Evolutionary conservation across 805 yeast genomes (phyloP).

Genomic region (Candida easanensis): DNA sequence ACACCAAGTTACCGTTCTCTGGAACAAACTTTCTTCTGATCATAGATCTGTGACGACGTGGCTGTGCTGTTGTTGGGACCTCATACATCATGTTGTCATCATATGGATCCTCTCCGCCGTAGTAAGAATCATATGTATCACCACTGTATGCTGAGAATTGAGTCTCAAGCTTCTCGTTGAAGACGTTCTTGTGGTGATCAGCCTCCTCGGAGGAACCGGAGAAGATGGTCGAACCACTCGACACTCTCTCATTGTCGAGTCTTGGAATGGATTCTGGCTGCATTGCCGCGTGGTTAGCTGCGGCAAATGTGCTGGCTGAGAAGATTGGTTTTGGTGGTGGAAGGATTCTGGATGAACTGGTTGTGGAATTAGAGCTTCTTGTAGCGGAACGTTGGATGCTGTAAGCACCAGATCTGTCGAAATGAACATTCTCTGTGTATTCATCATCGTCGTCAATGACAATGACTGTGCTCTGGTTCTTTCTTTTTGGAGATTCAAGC

Average conservation of each 20-base stretch:
- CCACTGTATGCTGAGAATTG: constrained; percentile 25
- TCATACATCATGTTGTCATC: constrained; percentile 46
- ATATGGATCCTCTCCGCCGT: constrained; percentile 31
- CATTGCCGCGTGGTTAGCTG: constrained; percentile 37
- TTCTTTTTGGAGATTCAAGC: constrained; percentile 70
- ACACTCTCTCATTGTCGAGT: constrained; percentile 27
- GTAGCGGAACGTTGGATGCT: constrained; percentile 38
- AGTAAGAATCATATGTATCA: constrained; percentile 39
- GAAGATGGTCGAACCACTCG: constrained; percentile 27
- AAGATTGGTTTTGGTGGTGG: constrained; percentile 67
- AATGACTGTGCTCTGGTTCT: constrained; percentile 45
- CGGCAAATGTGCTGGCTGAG: constrained; percentile 60
- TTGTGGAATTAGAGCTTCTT: constrained; percentile 27
- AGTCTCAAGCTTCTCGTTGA: constrained; percentile 21
- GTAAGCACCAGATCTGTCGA: constrained; percentile 9
- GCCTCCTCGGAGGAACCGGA: constrained; percentile 17
- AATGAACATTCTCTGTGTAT: constrained; percentile 27
- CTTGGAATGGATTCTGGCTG: constrained; percentile 14
- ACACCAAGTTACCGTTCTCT: constrained; percentile 76
- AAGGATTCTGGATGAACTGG: constrained; percentile 41
- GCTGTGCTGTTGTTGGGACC: constrained; percentile 35
- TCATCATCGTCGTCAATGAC: constrained; percentile 42
- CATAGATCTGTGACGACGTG: constrained; percentile 65
- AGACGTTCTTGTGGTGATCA: constrained; percentile 6
- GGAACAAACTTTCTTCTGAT: constrained; percentile 72